These are phyloP conservation scores for Botrytis medusae DNA, from an alignment of 2,329 filamentous ascomycete genomes.

Conservation along the genomic window DNA sequence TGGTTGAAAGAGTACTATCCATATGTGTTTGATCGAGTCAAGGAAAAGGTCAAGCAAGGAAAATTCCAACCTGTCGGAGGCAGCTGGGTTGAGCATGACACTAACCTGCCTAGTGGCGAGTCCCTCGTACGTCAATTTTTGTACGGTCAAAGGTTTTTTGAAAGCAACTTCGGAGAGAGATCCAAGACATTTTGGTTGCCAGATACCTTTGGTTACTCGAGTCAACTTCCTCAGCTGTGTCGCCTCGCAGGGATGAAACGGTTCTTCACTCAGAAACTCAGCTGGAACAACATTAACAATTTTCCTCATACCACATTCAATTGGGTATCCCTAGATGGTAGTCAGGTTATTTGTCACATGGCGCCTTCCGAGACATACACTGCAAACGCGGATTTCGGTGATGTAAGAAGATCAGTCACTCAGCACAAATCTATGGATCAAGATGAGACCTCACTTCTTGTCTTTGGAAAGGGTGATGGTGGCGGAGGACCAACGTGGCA, in stretches of 20 bases:
- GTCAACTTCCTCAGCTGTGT: conserved; percentile 90
- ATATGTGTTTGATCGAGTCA: conserved; percentile 84
- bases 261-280: conserved; percentile 97
- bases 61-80: conserved; percentile 94
- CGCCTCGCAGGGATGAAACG: conserved; percentile 92
- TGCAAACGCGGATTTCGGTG: conserved; percentile 89
- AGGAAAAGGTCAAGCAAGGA: conserved; percentile 84
- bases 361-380: conserved; percentile 94
- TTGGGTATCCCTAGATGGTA: conserved; percentile 94
- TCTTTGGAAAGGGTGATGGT: conserved; percentile 96
- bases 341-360: conserved; percentile 98
- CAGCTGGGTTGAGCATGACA: conserved; percentile 99
- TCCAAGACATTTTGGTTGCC: conserved; percentile 95
- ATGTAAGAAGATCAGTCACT: conserved; percentile 82
- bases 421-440: conserved; percentile 97
- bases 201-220: conserved; percentile 96
- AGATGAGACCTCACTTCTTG: conserved; percentile 83
- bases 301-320: conserved; percentile 99
- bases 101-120: conserved; percentile 94
- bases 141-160: conserved; percentile 93
- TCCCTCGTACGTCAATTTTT: conserved; percentile 92
- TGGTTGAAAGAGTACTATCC: conserved; percentile 93
- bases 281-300: conserved; percentile 99
- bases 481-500: conserved; percentile 93
- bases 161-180: conserved; percentile 85